Conservation (phyloP, 768 basidiomycete species). For the Auriscalpium orientale region DNA sequence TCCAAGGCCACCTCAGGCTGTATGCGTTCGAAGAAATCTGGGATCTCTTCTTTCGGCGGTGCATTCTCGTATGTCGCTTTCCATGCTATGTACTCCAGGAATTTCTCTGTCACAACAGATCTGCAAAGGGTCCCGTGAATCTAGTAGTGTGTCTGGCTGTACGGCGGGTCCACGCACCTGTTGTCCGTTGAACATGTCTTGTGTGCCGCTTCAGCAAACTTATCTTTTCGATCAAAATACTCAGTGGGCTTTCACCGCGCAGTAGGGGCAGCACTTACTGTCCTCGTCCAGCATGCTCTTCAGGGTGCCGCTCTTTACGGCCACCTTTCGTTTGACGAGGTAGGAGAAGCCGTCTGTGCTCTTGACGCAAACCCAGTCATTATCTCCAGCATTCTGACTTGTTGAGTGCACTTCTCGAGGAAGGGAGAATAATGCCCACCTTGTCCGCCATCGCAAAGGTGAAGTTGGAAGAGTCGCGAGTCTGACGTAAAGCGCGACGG, state of each 20-base stretch:
- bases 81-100: conserved; percentile 86
- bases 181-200: conserved; percentile 65
- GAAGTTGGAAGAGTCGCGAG: background rate
- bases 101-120: conserved; percentile 71
- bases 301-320: conserved; percentile 73
- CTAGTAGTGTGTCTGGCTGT: background rate
- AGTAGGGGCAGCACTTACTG: conserved; percentile 42
- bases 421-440: background rate
- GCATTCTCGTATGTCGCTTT: conserved; percentile 71
- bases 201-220: conserved; percentile 67
- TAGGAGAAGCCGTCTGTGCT: conserved; percentile 79
- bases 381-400: conserved; percentile 16
- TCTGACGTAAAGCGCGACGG: background rate
- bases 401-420: background rate
- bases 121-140: conserved; percentile 16
- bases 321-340: conserved; percentile 68
- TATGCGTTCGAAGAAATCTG: conserved; percentile 79
- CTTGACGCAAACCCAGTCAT: conserved; percentile 69
- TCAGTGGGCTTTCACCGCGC: background rate
- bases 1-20: conserved; percentile 85
- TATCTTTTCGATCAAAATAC: conserved; percentile 35
- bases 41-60: conserved; percentile 69
- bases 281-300: conserved; percentile 63
- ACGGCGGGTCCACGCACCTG: conserved; percentile 39
- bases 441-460: background rate